phyloP scores from a whole-genome alignment of 2,329 filamentous ascomycete species.

The Polychaeton citri region DNA sequence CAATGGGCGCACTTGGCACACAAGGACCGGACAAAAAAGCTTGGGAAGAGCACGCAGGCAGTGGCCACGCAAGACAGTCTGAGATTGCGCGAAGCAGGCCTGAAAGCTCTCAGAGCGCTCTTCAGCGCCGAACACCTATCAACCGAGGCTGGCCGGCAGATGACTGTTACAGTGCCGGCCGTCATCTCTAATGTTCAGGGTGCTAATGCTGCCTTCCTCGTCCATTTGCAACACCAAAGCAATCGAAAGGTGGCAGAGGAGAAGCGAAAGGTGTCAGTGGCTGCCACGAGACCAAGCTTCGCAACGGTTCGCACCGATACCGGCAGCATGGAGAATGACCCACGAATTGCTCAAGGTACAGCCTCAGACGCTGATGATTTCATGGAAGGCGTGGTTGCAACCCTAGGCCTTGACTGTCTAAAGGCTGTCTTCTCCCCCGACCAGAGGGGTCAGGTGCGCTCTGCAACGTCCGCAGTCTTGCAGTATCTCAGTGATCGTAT shows the following conservation, averaged over 20 bases:
- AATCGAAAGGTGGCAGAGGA: conserved; percentile 53
- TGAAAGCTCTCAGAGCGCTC: conserved; percentile 63
- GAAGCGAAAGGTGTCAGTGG: conserved; percentile 43
- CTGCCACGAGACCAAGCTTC: conserved; percentile 61
- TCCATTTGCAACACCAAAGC: conserved; percentile 53
- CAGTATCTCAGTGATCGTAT: conserved; percentile 47
- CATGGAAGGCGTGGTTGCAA: conserved; percentile 76
- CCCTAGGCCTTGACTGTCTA: conserved; percentile 73
- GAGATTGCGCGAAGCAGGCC: conserved; percentile 41
- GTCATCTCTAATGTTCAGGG: conserved; percentile 79
- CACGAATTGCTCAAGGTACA: conserved; percentile 59
- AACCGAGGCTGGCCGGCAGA: conserved; percentile 60
- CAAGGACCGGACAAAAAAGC: conserved; percentile 33
- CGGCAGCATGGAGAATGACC: conserved; percentile 46
- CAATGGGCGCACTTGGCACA: conserved; percentile 72
- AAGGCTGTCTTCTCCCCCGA: conserved; percentile 75
- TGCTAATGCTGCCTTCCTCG: conserved; percentile 55
- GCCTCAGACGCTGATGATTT: conserved; percentile 78
- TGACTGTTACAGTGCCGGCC: conserved; percentile 67
- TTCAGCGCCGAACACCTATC: conserved; percentile 68
- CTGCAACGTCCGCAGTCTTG: conserved; percentile 60
- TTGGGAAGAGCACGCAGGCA: conserved; percentile 14
- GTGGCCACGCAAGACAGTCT: conserved; percentile 56
- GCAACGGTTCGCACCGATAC: conserved; percentile 64
- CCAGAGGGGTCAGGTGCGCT: conserved; percentile 67